A percentile compares a stretch with the other conserved stretches of the same genome.
Evolutionary conservation across 2,329 filamentous ascomycete genomes (phyloP).

Genomic region (Cytospora chrysosperma): DNA sequence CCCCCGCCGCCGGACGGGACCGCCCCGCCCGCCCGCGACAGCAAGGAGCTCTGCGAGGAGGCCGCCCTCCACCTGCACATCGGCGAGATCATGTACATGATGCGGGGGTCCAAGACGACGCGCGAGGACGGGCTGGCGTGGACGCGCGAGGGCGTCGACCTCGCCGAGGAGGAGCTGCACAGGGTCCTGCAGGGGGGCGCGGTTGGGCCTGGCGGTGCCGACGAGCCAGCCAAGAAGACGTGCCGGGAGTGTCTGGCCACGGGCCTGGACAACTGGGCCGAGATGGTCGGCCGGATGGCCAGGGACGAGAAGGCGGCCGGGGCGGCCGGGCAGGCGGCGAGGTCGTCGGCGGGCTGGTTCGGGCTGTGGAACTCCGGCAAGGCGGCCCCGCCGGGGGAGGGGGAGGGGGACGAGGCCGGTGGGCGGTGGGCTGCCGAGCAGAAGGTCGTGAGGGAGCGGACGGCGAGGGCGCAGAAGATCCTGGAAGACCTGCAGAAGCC

Average conservation of each 20-base stretch:
- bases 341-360: slow-evolving; percentile 37
- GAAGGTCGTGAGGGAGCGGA: slow-evolving; percentile 52
- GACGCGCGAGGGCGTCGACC: slow-evolving; percentile 84
- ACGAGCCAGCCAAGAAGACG: slow-evolving; percentile 49
- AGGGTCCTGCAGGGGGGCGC: slow-evolving; percentile 36
- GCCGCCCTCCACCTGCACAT: slow-evolving; percentile 86
- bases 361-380: slow-evolving; percentile 40
- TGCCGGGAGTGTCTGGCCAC: slow-evolving; percentile 77
- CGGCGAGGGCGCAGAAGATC: slow-evolving; percentile 50
- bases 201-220: not conserved
- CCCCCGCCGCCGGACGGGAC: slow-evolving; percentile 69
- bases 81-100: slow-evolving; percentile 85
- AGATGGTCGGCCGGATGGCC: slow-evolving; percentile 71
- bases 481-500: slow-evolving; percentile 45
- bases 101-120: slow-evolving; percentile 47
- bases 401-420: slow-evolving; percentile 37
- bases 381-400: no score
- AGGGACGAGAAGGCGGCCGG: slow-evolving; percentile 45
- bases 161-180: slow-evolving; percentile 69
- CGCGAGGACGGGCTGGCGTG: slow-evolving; percentile 76
- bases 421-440: slow-evolving; percentile 54
- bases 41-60: slow-evolving; percentile 74
- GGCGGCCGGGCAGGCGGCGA: slow-evolving; percentile 30
- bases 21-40: slow-evolving; percentile 61
- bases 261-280: slow-evolving; percentile 77